Evolutionary conservation across 345 rosid species (phyloP), one percentile per base, ranked within the genome.

Genomic region (Raphanus sativus): DNA sequence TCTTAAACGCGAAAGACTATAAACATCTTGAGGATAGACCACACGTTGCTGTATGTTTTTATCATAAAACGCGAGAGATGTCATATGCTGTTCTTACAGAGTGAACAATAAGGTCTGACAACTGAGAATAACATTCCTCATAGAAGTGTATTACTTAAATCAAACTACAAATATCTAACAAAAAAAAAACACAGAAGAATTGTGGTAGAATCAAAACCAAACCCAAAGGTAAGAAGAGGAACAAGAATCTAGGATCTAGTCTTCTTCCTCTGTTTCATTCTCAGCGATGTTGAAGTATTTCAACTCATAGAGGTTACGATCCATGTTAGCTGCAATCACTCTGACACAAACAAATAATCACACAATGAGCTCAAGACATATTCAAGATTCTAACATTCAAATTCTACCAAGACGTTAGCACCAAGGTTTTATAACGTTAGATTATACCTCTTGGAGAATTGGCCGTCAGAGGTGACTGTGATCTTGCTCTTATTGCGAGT

Each of bases 231-330:
- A 10, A 24, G 28, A 45, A 45, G 0, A 64, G 11, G 63, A 33
- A 52, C 4, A 50, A 21, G 13, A 63, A 56, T 26, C 0, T 33
- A 25, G 28, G 75, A 26, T 73, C 85, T 80, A 90, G 55, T 89
- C 98, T 76, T 90, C 97, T 34, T 90, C 98, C 78, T 93, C 97
- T 0, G 87, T 97, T 80, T 93, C 98, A 42, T 93, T 90, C 83
- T 93, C 98, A 0, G 93, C 97, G 78, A 93, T 93, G 83, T 93
- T 90, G 81, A 93, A 93, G 89, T 93, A 93, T 82, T 96, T 84
- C 70, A 93, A 76, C 78, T 90, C 98, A 68, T 93, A 93, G 55
- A 90, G 83, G 69, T 84, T 83, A 36, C 91, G 89, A 56, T 93
- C 97, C 87, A 90, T 88, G 90, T 90, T 87, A 6, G 98, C 83